Percentiles rank a stretch among this genome's conserved stretches.
phyloP scores from a whole-genome alignment of 2,329 filamentous ascomycete genomes.

The Pseudogymnoascus sp. region DNA sequence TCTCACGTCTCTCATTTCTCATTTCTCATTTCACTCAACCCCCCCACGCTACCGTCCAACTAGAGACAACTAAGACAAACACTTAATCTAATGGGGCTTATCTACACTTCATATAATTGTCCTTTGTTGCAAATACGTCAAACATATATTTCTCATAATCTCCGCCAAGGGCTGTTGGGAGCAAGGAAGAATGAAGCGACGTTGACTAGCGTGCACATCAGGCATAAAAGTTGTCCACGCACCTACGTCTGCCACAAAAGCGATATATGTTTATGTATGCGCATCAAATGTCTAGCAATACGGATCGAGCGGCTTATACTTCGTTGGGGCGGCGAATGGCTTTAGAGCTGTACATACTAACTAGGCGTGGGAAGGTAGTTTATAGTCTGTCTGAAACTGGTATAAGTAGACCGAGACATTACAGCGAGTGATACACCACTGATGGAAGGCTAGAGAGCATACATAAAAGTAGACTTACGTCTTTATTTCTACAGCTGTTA shows the following conservation, averaged over 20 bases:
- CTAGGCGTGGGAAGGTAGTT: background rate
- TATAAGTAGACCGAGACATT: background rate
- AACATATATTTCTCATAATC: background rate
- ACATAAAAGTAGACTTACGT: background rate
- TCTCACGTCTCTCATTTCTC: background rate
- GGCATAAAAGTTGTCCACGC: background rate
- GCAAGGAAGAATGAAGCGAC: background rate
- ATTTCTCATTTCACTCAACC: background rate
- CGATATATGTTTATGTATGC: background rate
- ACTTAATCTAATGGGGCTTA: background rate
- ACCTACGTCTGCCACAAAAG: background rate
- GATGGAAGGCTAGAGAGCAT: background rate
- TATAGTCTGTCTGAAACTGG: background rate
- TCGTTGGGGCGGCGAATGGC: background rate
- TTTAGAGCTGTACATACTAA: background rate
- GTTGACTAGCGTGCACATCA: background rate
- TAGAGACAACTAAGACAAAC: background rate
- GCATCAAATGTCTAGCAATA: background rate
- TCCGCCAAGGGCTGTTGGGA: background rate
- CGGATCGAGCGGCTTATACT: background rate
- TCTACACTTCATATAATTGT: background rate
- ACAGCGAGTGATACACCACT: background rate
- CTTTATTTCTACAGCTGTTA: background rate
- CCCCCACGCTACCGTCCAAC: background rate
- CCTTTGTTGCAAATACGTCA: background rate